Conservation (phyloP, 2,329 filamentous ascomycete species). For the Westerdykella aurantiaca region DNA sequence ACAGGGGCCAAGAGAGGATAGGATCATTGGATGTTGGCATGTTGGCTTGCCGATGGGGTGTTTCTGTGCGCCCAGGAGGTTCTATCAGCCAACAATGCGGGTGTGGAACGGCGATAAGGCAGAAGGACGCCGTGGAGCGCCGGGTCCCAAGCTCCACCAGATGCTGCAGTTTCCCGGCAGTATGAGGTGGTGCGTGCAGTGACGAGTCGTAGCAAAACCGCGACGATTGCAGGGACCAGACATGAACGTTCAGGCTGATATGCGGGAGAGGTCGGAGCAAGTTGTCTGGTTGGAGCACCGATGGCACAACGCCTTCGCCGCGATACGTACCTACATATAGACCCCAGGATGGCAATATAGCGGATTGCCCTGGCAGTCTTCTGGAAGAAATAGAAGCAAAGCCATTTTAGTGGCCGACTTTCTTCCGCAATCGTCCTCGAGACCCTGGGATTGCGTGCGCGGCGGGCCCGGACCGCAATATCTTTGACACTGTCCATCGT, state of each 20-base stretch:
- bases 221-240: slow-evolving; percentile 17
- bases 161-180: slow-evolving; percentile 20
- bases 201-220: slow-evolving; percentile 14
- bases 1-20: slow-evolving; percentile 14
- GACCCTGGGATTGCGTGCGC: slow-evolving; percentile 11
- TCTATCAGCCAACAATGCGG: slow-evolving; percentile 22
- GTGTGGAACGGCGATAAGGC: slow-evolving; percentile 38
- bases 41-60: slow-evolving; percentile 6
- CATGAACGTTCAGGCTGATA: slow-evolving; percentile 30
- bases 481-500: slow-evolving; percentile 1
- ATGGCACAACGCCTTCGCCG: slow-evolving; percentile 14
- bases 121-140: slow-evolving; percentile 18
- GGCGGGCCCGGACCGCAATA: slow-evolving; percentile 10
- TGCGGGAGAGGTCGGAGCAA: slow-evolving; percentile 20
- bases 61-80: slow-evolving; percentile 13
- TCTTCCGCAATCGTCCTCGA: not conserved
- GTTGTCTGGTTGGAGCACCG: slow-evolving; percentile 4
- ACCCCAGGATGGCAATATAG: not conserved
- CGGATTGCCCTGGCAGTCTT: not conserved
- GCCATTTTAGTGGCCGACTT: not conserved
- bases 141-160: slow-evolving; percentile 12
- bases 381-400: not conserved
- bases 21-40: slow-evolving; percentile 21
- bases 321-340: slow-evolving; percentile 2
- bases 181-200: slow-evolving; percentile 9